A percentile compares a stretch with the other conserved stretches of the same genome.
Evolutionary conservation across 2,329 filamentous ascomycete genomes (phyloP).

Genomic region (Neonectria hederae): DNA sequence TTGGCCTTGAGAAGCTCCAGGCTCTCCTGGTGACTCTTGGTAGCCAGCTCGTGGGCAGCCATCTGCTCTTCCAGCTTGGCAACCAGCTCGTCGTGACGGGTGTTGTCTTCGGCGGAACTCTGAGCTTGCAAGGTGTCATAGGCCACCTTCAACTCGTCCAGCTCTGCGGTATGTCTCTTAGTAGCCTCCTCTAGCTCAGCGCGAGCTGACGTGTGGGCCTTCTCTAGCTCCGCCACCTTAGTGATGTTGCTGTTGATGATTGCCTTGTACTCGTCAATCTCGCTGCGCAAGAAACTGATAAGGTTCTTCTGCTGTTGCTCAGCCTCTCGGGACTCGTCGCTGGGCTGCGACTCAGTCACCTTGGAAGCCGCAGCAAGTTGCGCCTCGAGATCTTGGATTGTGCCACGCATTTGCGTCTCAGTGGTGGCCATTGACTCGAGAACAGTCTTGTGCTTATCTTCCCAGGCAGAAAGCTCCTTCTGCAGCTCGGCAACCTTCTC

Average conservation of each 20-base stretch:
- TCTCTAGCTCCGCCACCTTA: conserved; percentile 79
- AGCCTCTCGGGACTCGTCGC: conserved; percentile 53
- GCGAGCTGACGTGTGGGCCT: conserved; percentile 72
- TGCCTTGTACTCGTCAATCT: conserved; percentile 84
- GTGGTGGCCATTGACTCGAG: conserved; percentile 76
- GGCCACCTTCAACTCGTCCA: conserved; percentile 71
- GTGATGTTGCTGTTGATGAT: conserved; percentile 74
- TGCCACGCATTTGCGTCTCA: conserved; percentile 76
- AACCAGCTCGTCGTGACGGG: conserved; percentile 59
- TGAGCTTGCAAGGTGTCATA: conserved; percentile 65
- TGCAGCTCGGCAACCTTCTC: conserved; percentile 73
- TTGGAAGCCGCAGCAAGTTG: conserved; percentile 64
- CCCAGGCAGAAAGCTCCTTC: conserved; percentile 77
- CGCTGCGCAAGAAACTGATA: conserved; percentile 70
- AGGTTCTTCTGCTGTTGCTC: conserved; percentile 67
- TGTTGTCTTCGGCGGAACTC: conserved; percentile 58
- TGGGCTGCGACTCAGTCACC: conserved; percentile 55
- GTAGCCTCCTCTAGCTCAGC: conserved; percentile 45
- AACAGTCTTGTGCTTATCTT: conserved; percentile 76
- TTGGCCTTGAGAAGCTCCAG: conserved; percentile 59
- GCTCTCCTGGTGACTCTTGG: conserved; percentile 63
- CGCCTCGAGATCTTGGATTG: conserved; percentile 76
- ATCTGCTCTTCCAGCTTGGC: conserved; percentile 67
- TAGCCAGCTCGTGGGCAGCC: conserved; percentile 65
- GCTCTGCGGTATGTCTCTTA: conserved; percentile 56